These are phyloP conservation scores for Fusarium sp. DNA, from an alignment of 2,329 filamentous ascomycete species.

Conservation along the genomic window DNA sequence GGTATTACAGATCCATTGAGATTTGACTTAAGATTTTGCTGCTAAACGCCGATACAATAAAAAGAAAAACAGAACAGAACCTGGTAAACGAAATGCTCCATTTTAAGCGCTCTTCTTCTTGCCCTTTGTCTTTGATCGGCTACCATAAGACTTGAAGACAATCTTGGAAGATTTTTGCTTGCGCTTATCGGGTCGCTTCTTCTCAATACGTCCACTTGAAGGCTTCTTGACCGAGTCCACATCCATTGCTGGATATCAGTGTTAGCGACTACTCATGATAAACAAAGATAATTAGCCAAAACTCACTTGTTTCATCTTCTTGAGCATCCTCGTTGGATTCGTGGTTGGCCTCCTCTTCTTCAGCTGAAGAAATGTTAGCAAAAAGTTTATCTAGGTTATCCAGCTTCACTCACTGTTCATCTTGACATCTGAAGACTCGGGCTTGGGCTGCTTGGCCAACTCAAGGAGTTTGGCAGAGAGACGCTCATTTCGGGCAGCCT, in stretches of 20 bases:
- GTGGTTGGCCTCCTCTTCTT: conserved; percentile 47
- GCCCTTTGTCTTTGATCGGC: conserved; percentile 60
- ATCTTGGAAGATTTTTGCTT: conserved; percentile 68
- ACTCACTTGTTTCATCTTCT: conserved; percentile 44
- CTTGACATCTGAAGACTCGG: conserved; percentile 64
- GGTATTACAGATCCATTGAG: conserved; percentile 46
- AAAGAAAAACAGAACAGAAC: conserved; percentile 29
- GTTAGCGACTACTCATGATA: conserved; percentile 18
- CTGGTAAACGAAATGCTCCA: conserved; percentile 22
- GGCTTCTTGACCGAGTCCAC: conserved; percentile 64
- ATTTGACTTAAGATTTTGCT: conserved; percentile 48
- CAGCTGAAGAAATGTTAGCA: conserved; percentile 39
- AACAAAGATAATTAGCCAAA: conserved; percentile 9
- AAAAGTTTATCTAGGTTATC: neutral
- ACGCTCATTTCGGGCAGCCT: conserved; percentile 82
- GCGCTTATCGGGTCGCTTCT: conserved; percentile 69
- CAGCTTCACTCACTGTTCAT: conserved; percentile 56
- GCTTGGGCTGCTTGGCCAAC: conserved; percentile 80
- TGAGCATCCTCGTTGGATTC: conserved; percentile 51
- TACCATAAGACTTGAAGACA: conserved; percentile 70
- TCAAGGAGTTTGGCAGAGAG: conserved; percentile 88
- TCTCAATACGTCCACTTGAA: conserved; percentile 55
- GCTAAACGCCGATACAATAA: conserved; percentile 33
- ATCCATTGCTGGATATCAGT: conserved; percentile 63
- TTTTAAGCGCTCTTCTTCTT: conserved; percentile 55